Evolutionary conservation across 805 yeast genomes (phyloP), one percentile per base, ranked within the genome.

Genomic region (Myxozyma neotropica): DNA sequence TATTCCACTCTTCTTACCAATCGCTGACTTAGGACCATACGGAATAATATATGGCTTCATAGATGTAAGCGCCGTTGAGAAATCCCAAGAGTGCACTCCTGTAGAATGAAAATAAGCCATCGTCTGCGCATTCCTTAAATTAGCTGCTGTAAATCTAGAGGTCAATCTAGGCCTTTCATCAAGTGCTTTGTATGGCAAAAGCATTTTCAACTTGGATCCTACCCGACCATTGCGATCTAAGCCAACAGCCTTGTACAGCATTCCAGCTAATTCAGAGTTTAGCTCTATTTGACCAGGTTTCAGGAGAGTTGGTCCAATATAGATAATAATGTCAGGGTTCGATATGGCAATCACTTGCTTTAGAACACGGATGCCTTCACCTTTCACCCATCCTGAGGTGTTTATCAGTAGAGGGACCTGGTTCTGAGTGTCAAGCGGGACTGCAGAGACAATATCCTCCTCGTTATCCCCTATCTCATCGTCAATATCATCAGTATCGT

Each of bases 371-470:
- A 85, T 77, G 0, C 97, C 97, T 63, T 83, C 84, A 0, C 97
- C 97, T 72, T 88, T 88, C 31, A 90, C 81, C 96, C 96, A 91
- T 0, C 96, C 96, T 0, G 97, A 93, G 0, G 92, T 82, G 68
- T 91, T 91, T 3, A 92, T 78, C 0, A 91, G 71, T 2, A 90
- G 72, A 15, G 75, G 80, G 21, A 58, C 21, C 10, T 29, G 31
- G 19, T 15, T 15, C 19, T 40, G 23, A 15, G 42, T 13, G 15
- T 13, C 21, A 15, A 21, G 44, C 36, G 33, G 3, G 19, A 50
- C n/a, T 33, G 27, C 5, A 23, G 24, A 24, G 13, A 13, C 23
- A 38, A 15, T 4, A 15, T 15, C 17, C 10, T 15, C 17, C 12
- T 38, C 43, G 21, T n/a, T 38, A 19, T 38, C 43, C 12, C 21